Base-by-base conservation (phyloP, 2,329 filamentous ascomycete genomes). In the Ceratocystis alfenasii region DNA sequence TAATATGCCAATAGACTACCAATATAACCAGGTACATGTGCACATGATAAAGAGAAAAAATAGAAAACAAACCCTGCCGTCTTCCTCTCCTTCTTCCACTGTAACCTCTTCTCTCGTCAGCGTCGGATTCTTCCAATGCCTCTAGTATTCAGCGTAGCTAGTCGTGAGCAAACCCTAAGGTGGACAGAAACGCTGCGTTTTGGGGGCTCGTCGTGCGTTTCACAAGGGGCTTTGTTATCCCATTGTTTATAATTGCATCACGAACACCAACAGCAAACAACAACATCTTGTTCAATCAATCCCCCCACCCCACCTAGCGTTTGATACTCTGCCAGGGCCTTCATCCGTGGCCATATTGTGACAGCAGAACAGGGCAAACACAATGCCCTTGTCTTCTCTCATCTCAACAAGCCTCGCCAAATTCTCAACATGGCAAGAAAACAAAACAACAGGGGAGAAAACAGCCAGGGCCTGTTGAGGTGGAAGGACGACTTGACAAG, bases 371-470 rank as follows among this genome's bases (percentile, higher is more conserved):
- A 30, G 25, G 50, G 22, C 12, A 25, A 15, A 30, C 36, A 55
- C 50, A 55, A 55, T 55, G 50, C 50, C 50, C 50, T 55, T 55
- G 50, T 55, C 50, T 30, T 30, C 25, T 55, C 50, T 55, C 50
- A 55, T 55, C 20, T 55, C 50, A 55, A 55, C 20, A 55, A 55
- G 25, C 50, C 50, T 55, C 50, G 50, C 50, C 50, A 55, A 55
- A 22, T 55, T 30, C 20, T 15, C 50, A 55, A 20, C 22, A 55
- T 55, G 46, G 20, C 5, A 48, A 48, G 17, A 22, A 25, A 55
- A 55, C 17, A 8, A 55, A 55, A 55, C 12, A 20, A 55, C 12
- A 20, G 25, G 50, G 50, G 50, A 15, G 25, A 15, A 55, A 55
- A 48, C 17, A 48, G 50, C 20, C 12, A 22, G 25, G 50, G 6